These are phyloP conservation scores for Pleurotus sapidus DNA, from an alignment of 768 basidiomycete species.

Conservation along the genomic window DNA sequence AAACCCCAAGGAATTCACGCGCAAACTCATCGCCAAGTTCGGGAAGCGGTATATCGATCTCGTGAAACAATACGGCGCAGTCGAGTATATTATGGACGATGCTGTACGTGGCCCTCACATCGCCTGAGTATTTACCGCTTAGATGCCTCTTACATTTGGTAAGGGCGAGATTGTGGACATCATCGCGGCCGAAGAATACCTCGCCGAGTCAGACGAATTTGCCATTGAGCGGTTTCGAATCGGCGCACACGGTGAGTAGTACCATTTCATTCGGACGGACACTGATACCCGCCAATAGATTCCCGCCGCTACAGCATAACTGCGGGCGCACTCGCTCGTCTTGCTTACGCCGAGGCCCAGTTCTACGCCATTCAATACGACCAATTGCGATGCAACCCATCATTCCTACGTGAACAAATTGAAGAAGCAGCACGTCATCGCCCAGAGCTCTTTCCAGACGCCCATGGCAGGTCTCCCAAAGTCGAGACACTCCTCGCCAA, in stretches of 20 bases:
- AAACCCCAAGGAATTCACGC: background rate
- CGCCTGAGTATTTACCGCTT: no score
- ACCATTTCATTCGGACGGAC: no score
- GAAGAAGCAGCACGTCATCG: background rate
- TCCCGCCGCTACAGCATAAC: background rate
- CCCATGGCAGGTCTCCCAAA: background rate
- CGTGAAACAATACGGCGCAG: constrained; percentile 3
- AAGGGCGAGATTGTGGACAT: constrained; percentile 1
- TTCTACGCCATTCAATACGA: constrained; percentile 1
- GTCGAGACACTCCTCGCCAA: background rate
- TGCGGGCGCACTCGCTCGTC: background rate
- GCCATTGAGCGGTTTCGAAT: background rate
- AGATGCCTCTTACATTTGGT: background rate
- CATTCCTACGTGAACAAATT: background rate
- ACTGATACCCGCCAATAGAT: background rate
- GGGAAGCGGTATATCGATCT: background rate
- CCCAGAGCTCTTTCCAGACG: background rate
- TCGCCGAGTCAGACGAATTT: constrained; percentile 3
- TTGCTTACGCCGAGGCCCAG: constrained; percentile 3
- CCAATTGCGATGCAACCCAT: background rate
- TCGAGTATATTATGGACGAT: constrained; percentile 1
- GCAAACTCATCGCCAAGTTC: constrained; percentile 1
- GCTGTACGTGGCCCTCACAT: background rate
- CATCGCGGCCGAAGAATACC: background rate
- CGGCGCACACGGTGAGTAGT: background rate